Evolutionary conservation across 768 basidiomycete genomes (phyloP), one percentile per base, ranked within the genome.

Genomic region (Lactarius deliciosus): DNA sequence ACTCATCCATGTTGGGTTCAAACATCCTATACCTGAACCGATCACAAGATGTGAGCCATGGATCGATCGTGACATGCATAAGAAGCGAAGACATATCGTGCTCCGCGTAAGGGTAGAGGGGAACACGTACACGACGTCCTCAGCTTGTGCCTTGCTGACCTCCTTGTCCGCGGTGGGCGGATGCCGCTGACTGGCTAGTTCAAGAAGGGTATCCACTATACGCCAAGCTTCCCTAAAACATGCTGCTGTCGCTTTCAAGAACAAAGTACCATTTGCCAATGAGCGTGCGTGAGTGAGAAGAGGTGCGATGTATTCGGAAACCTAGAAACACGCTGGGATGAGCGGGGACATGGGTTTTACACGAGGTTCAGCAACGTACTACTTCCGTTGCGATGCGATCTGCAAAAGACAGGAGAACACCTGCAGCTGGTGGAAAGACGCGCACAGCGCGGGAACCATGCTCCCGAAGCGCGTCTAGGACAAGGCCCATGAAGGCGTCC

Each of bases 1-100:
- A 98, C 73, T 98, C 96, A 74, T 97, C 96, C 93, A 98, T 97
- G 75, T 96, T 91, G 11, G 84, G 80, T 76, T 98, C 96, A 71
- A 98, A 98, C 94, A 98, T 97, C 56, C 83, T 85, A 75, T 93
- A 96, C 15, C 94, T 96, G 16, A 64, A 25, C 11, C 59, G 58
- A 9, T n/a, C 16, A 65, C 28, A 64, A 59, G 10, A 50, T 20
- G 30, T 28, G 32, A 22, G 56, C n/a, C 32, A 22, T 20, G 16
- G 54, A 69, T n/a, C 68, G 57, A 56, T 61, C 20, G 22, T 13
- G 36, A 62, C 45, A 11, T 9, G 53, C 65, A 60, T 22, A 43
- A 64, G 56, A 34, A 63, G 13, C 36, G 47, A n/a, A 53, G 43
- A 16, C 6, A 36, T 50, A 70, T 30, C 54, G 41, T 57, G 28